Evolutionary conservation across 805 yeast species (phyloP), one percentile per base, ranked within the genome.

Genomic region (Phaffomyces opuntiae): DNA sequence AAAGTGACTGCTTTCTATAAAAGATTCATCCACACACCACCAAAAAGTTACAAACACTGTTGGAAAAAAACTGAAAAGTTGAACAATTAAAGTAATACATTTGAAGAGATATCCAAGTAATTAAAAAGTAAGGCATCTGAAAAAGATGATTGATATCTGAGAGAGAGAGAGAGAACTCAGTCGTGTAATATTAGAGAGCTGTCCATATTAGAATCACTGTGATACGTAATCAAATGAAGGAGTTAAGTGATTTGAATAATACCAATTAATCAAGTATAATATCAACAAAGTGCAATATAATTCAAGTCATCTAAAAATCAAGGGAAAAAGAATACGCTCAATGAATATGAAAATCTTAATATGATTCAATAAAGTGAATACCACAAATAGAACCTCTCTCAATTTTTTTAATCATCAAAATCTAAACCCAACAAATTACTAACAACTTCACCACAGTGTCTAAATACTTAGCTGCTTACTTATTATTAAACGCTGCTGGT

Each of bases 401-500:
- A 29, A 29, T 29, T 29, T 29, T 29, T 29, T 9, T 14, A 29
- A 29, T 29, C 31, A 29, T 13, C 7, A 9, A 29, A 11, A 29
- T 9, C 13, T 6, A 29, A 19, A 19, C 4, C 9, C 37, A 17
- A 19, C 19, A n/a, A 17, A 14, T 12, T 13, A 9, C 12, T 12
- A 33, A 29, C 53, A 56, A 58, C 55, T 53, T 54, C 57, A 48
- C 38, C 7, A 2, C 38, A 57, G 62, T 58, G 62, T 58, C 62
- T 49, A 93, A 89, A 87, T 91, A 91, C 83, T 85, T 93, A 78
- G 99, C 99, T 77, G 98, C 99, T 75, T 93, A 93, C 81, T 85
- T 93, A 75, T 85, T 91, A 77, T 83, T 93, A 75, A 89, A 84
- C 78, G 89, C 93, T 73, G 96, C 96, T 75, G 99, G 98, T 72